Evolutionary conservation across 805 yeast species (phyloP).

Genomic region (Spathaspora girioi): DNA sequence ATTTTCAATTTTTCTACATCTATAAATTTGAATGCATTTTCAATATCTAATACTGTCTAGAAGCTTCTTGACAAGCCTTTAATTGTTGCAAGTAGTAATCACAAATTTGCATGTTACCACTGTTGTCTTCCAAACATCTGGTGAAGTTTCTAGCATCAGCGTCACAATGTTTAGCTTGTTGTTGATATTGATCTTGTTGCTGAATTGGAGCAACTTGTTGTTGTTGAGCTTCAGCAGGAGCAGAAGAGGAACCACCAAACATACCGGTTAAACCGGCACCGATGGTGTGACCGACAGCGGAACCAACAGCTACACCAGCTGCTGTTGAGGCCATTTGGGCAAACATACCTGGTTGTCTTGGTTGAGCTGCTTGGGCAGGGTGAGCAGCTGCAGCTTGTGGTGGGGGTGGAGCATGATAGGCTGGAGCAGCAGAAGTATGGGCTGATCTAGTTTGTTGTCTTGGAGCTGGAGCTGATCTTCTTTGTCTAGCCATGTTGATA

Average conservation of each 20-base stretch:
- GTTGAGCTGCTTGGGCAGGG: conserved; percentile 49
- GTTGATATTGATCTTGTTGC: conserved; percentile 31
- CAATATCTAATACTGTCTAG: conserved; percentile 66
- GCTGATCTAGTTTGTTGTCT: conserved; percentile 63
- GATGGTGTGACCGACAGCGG: conserved; percentile 92
- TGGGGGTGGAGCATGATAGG: conserved; percentile 15
- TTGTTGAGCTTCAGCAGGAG: conserved; percentile 48
- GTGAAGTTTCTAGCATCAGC: conserved; percentile 93
- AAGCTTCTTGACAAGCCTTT: conserved; percentile 95
- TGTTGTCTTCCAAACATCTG: conserved; percentile 88
- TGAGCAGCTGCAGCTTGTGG: conserved; percentile 37
- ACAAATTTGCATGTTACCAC: conserved; percentile 95
- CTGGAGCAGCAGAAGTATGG: conserved; percentile 69
- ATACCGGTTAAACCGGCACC: conserved; percentile 91
- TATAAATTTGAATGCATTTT: neutral
- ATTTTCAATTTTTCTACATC: neutral
- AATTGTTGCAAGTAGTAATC: conserved; percentile 96
- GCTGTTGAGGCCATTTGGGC: conserved; percentile 99
- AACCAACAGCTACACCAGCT: conserved; percentile 99
- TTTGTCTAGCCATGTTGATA: conserved; percentile 47
- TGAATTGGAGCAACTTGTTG: conserved; percentile 33
- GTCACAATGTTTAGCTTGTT: conserved; percentile 67
- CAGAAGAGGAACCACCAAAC: conserved; percentile 75
- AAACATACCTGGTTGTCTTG: conserved; percentile 77
- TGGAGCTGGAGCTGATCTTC: conserved; percentile 48